phyloP scores from a whole-genome alignment of 495 filamentous ascomycete genomes.

The Chaetomidium leptoderma region DNA sequence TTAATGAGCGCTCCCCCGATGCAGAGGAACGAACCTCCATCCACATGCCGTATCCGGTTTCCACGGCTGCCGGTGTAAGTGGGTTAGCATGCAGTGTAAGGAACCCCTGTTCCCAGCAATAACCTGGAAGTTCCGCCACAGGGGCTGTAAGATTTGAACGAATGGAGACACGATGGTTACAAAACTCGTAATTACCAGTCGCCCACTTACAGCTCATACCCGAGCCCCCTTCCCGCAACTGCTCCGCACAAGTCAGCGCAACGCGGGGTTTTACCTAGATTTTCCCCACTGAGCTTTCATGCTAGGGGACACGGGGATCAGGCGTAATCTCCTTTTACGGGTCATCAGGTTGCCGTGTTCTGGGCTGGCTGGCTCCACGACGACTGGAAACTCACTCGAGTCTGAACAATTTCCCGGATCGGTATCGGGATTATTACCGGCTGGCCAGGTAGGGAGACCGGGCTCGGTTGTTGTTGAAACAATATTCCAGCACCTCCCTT shows the following conservation, averaged over 20 bases:
- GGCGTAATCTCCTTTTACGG: neutral
- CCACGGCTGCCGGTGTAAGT: conserved; percentile 2
- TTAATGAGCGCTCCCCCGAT: neutral
- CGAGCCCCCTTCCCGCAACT: neutral
- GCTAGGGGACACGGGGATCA: neutral
- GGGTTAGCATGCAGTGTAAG: neutral
- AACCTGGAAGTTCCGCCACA: too few relatives aligned
- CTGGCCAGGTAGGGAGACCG: too few relatives aligned
- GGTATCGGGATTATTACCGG: conserved; percentile 1
- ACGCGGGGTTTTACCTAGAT: neutral
- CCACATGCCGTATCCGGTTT: too few relatives aligned
- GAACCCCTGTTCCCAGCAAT: neutral
- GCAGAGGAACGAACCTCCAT: neutral
- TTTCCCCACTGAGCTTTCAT: neutral
- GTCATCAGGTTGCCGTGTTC: neutral
- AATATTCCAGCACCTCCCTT: neutral
- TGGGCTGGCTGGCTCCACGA: neutral
- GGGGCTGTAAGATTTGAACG: too few relatives aligned
- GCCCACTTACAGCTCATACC: neutral
- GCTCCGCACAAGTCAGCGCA: neutral
- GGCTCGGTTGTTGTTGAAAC: neutral
- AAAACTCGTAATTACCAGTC: neutral
- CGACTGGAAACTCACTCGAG: too few relatives aligned
- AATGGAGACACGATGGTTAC: neutral
- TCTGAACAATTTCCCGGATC: neutral